Evolutionary conservation across 352 stramenopile species (phyloP), one percentile per base, ranked within the genome.

Genomic region (Aphanomyces cochlioides): DNA sequence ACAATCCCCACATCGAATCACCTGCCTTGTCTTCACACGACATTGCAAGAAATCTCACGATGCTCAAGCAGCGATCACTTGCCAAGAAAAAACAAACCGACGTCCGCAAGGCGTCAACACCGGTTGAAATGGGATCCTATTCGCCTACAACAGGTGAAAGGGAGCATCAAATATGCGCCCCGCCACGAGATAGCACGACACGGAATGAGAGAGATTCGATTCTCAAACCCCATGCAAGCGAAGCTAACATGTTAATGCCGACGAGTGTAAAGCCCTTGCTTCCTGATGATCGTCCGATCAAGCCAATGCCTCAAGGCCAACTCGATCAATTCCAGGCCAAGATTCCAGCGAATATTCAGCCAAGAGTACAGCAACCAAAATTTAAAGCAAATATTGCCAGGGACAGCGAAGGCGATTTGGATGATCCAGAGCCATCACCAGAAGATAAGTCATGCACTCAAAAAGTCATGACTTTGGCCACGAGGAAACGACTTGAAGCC

Each of bases 401-500:
- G 28, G 28, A 28, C 28, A 28, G 28, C 28, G 28, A 28, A 28
- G 28, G 28, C 28, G 28, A 28, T 28, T 28, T 28, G 28, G 28
- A 28, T 28, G 28, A 28, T 28, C 28, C 28, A 28, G 17, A 39
- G 10, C 43, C 43, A 12, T 50, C 43, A n/a, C 43, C 43, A 50
- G 10, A 12, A 50, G 43, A 50, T 12, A 50, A 50, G 17, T 12
- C 43, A 2, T 2, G 10, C 43, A 50, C 28, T 28, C 28, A 28
- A 28, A 28, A n/a, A n/a, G 43, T n/a, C 10, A 50, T 50, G 10
- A n/a, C 43, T n/a, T 50, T 83, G 0, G 77, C 81, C 1, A 87
- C 81, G 1, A 75, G 83, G 17, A 93, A 91, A 43, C 73, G 85
- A 1, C 47, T 93, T 0, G 83, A 90, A 64, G 79, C 84, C 1